Conservation (phyloP, 2,329 filamentous ascomycete species). For the Colletotrichum siamense region DNA sequence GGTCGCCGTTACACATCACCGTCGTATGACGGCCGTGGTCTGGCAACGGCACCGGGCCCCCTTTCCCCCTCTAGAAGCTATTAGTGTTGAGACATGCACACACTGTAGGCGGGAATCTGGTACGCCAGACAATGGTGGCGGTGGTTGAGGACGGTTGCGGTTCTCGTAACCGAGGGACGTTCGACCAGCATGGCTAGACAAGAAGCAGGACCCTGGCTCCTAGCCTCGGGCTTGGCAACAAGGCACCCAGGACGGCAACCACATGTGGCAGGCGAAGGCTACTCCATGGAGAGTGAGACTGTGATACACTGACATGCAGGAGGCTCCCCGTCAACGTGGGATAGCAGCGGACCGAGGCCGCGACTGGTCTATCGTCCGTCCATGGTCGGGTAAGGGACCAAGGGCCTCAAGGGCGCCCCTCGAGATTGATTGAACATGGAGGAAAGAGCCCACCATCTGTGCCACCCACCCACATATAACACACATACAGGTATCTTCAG, state of each 20-base stretch:
- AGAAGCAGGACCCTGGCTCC: neutral
- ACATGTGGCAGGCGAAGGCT: constrained; percentile 4
- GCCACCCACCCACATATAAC: neutral
- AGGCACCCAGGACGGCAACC: neutral
- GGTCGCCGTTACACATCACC: neutral
- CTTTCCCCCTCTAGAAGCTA: neutral
- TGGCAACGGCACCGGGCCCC: neutral
- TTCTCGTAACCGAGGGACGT: neutral
- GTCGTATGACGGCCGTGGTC: neutral
- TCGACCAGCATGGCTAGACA: neutral
- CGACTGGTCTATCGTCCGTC: neutral
- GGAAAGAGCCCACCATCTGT: neutral
- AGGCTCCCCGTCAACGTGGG: constrained; percentile 5
- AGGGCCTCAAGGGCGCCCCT: neutral
- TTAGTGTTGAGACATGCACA: neutral
- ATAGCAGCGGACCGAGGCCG: constrained; percentile 6
- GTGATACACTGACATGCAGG: constrained; percentile 17
- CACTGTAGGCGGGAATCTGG: neutral
- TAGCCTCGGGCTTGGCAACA: neutral
- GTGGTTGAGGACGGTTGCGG: neutral
- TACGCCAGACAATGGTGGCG: neutral
- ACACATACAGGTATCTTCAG: neutral
- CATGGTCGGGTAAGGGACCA: constrained; percentile 1
- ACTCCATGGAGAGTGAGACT: neutral
- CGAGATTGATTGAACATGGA: neutral